phyloP scores from a whole-genome alignment of 225 moss, liverwort and hornwort genomes.

The Rhytidiadelphus loreus region DNA sequence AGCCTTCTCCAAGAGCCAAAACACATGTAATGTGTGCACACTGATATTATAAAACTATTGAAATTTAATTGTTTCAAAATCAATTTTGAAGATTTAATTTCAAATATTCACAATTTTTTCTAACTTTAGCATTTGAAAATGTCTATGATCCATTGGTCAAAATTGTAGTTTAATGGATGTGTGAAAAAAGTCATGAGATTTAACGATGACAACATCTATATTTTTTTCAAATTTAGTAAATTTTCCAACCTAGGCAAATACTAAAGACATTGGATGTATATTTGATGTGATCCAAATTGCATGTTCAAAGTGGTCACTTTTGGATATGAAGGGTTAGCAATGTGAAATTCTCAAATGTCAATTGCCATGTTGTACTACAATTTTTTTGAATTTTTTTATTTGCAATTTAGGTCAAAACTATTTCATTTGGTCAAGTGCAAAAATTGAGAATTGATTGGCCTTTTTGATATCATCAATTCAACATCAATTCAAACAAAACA shows the following conservation, averaged over 20 bases:
- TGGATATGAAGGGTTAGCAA: background rate
- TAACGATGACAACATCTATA: background rate
- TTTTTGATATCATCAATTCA: background rate
- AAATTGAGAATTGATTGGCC: no score
- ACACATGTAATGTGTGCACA: no score
- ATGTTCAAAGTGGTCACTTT: background rate
- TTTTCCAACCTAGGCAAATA: background rate
- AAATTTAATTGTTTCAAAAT: no score
- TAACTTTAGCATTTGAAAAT: background rate
- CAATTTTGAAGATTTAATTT: background rate
- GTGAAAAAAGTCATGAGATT: background rate
- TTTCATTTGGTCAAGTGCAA: background rate
- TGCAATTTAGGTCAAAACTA: background rate
- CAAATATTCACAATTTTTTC: background rate
- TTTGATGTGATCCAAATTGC: background rate
- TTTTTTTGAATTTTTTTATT: background rate
- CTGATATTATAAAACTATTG: background rate
- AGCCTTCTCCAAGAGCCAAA: no score
- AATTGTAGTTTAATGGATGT: background rate
- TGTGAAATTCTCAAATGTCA: background rate
- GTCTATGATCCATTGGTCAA: background rate
- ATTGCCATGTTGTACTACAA: rapidly evolving
- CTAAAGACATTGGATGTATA: background rate
- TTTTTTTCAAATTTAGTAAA: background rate
- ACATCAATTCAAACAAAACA: no score